Percentiles rank a stretch among this genome's conserved stretches.
phyloP scores from a whole-genome alignment of 495 filamentous ascomycete genomes.

The Podospora bellae-mahoneyi region DNA sequence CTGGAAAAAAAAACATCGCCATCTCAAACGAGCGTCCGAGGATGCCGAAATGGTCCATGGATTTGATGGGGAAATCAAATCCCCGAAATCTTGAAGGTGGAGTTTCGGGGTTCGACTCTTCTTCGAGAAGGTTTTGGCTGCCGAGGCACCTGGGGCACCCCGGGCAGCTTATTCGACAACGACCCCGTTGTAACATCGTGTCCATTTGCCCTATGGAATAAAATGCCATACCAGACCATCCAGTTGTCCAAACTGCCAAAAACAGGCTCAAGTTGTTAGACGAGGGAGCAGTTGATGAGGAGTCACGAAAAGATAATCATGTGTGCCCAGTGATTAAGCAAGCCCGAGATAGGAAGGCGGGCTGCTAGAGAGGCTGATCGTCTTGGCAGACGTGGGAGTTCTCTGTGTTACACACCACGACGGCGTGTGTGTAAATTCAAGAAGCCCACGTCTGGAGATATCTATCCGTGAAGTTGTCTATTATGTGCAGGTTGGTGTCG shows the following conservation, averaged over 20 bases:
- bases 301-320: constrained; percentile 7
- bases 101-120: not conserved
- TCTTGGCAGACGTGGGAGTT: constrained; percentile 20
- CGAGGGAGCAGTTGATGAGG: not conserved
- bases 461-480: not conserved
- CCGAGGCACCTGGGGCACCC: constrained; percentile 3
- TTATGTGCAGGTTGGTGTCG: not conserved
- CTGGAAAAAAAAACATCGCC: not conserved
- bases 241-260: not conserved
- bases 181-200: not conserved
- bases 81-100: not conserved
- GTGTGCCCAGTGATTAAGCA: constrained; percentile 2
- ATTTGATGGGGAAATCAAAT: not conserved
- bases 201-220: not conserved
- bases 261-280: not conserved
- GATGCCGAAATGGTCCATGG: not conserved
- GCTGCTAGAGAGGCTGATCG: constrained; percentile 15
- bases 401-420: not conserved
- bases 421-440: not conserved
- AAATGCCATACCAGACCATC: not conserved
- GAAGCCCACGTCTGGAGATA: not conserved
- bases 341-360: constrained; percentile 23
- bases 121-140: constrained; percentile 11
- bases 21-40: not conserved
- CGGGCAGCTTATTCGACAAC: not conserved